A percentile compares a stretch with the other conserved stretches of the same genome.
These are phyloP conservation scores for Trifolium subterraneum DNA, from an alignment of 306 rosid species.

Conservation along the genomic window DNA sequence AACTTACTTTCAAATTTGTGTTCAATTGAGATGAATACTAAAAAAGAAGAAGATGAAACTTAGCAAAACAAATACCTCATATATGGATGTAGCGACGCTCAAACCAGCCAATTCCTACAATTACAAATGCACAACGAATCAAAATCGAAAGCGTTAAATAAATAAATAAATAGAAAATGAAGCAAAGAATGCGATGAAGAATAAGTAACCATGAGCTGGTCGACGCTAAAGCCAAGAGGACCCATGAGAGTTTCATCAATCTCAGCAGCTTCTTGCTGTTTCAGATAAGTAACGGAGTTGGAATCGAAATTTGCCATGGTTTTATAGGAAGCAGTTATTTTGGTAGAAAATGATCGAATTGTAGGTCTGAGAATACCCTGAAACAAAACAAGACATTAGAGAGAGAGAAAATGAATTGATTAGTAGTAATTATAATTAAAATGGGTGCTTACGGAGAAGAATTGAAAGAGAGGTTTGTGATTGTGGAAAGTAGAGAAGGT, in stretches of 20 bases:
- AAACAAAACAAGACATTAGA: not conserved
- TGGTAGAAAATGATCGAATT: conserved; percentile 51
- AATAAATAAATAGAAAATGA: not conserved
- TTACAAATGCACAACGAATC: not conserved
- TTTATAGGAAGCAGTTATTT: conserved; percentile 6
- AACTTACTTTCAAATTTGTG: too few species aligned
- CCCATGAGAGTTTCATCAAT: conserved; percentile 95
- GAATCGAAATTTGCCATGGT: conserved; percentile 56
- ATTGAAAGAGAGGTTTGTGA: conserved; percentile 40
- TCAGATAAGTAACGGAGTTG: conserved; percentile 61
- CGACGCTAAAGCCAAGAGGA: conserved; percentile 88
- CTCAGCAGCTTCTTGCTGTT: conserved; percentile 88
- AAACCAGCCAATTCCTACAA: conserved; percentile 95
- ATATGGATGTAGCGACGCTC: conserved; percentile 85
- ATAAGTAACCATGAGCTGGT: conserved; percentile 75
- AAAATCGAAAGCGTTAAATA: conserved; percentile 1
- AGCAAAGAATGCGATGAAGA: not conserved
- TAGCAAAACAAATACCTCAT: conserved; percentile 63
- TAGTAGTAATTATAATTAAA: not conserved
- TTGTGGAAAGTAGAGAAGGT: conserved; percentile 38
- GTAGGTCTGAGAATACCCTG: conserved; percentile 59
- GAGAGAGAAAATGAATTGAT: not conserved
- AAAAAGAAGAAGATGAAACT: too few species aligned
- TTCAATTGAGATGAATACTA: too few species aligned
- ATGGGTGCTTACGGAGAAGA: conserved; percentile 46